Conservation (phyloP, 306 rosid genomes). For the Phaseolus lunatus region DNA sequence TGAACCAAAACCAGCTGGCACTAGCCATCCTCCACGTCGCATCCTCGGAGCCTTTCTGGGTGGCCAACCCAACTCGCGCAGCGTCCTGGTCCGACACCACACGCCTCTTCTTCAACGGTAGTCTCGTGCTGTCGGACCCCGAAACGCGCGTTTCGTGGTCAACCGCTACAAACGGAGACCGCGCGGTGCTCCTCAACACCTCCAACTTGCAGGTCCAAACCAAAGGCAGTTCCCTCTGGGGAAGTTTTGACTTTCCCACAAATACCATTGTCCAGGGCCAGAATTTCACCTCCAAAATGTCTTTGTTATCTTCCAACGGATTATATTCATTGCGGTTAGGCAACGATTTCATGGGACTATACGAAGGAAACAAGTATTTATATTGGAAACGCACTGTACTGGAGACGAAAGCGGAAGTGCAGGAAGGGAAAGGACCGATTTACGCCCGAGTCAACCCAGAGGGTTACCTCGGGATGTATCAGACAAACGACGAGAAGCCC, state of each 20-base stretch:
- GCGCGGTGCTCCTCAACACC: conserved; percentile 62
- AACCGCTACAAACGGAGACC: conserved; percentile 58
- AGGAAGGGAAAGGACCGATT: conserved; percentile 65
- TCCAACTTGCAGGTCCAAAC: conserved; percentile 65
- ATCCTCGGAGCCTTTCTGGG: conserved; percentile 74
- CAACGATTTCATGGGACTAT: conserved; percentile 64
- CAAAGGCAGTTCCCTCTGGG: conserved; percentile 56
- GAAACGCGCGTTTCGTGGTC: conserved; percentile 63
- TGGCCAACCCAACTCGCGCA: conserved; percentile 54
- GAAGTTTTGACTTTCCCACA: conserved; percentile 76
- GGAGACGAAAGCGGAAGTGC: conserved; percentile 57
- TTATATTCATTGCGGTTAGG: conserved; percentile 64
- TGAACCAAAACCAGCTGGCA: conserved; percentile 55
- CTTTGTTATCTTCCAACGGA: conserved; percentile 56
- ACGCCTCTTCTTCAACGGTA: conserved; percentile 74
- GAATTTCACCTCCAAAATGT: conserved; percentile 65
- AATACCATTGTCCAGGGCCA: conserved; percentile 77
- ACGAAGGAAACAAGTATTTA: conserved; percentile 43
- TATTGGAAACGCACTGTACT: conserved; percentile 71
- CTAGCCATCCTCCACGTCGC: conserved; percentile 73
- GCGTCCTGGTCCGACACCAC: conserved; percentile 68
- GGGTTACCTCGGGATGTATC: conserved; percentile 89
- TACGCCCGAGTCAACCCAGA: conserved; percentile 62
- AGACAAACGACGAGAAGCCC: conserved; percentile 55
- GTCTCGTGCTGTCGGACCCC: conserved; percentile 65